Evolutionary conservation across 768 basidiomycete species (phyloP).

Genomic region (Strobilomyces dryophilus): DNA sequence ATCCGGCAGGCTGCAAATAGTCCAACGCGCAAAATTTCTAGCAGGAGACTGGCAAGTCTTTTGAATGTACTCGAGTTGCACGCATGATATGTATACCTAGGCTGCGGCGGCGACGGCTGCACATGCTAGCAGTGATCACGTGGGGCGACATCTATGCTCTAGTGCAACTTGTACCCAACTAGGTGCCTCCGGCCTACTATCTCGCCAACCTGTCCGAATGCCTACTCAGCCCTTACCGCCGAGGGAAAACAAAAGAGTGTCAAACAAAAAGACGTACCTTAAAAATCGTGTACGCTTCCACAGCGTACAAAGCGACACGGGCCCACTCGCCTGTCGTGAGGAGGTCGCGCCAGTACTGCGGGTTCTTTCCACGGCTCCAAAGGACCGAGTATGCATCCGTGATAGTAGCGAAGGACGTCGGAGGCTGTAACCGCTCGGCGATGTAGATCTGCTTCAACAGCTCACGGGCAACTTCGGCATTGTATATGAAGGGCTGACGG

Average conservation of each 20-base stretch:
- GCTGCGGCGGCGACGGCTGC: neutral
- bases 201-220: constrained; percentile 65
- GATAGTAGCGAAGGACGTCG: constrained; percentile 51
- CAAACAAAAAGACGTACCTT: constrained; percentile 45
- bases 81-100: constrained; percentile 12
- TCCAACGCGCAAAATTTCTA: neutral
- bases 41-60: neutral
- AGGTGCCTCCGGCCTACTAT: constrained; percentile 78
- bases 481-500: constrained; percentile 74
- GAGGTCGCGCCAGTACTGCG: constrained; percentile 58
- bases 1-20: neutral
- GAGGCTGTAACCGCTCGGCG: constrained; percentile 60
- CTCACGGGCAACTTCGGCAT: constrained; percentile 72
- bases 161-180: constrained; percentile 72
- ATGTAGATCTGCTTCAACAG: constrained; percentile 71
- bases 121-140: neutral
- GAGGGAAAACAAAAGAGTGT: neutral
- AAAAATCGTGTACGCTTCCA: constrained; percentile 90
- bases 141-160: constrained; percentile 22
- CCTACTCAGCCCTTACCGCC: neutral
- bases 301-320: constrained; percentile 65
- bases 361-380: constrained; percentile 55
- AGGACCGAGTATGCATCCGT: constrained; percentile 59
- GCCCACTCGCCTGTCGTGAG: constrained; percentile 61
- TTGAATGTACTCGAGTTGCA: neutral